Evolutionary conservation across 257 asterid genomes (phyloP).

Genomic region (Scutellaria galericulata): DNA sequence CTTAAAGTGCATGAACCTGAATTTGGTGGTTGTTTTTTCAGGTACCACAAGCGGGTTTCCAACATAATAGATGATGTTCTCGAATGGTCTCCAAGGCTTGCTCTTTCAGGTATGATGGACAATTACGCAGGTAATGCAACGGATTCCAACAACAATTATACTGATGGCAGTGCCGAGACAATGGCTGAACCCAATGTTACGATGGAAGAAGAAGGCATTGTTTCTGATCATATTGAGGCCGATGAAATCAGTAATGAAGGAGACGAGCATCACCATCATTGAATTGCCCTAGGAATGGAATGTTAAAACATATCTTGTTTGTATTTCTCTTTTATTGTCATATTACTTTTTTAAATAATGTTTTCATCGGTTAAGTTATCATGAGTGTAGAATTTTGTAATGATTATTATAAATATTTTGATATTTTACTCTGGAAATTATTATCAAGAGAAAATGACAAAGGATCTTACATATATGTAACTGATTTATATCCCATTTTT

Average conservation of each 20-base stretch:
- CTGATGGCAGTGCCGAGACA: slow-evolving; percentile 50
- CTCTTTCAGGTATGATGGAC: slow-evolving; percentile 96
- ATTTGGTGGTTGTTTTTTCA: slow-evolving; percentile 36
- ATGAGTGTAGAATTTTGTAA: slow-evolving; percentile 45
- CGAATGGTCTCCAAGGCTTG: slow-evolving; percentile 96
- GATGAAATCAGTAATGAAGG: slow-evolving; percentile 48
- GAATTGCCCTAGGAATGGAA: slow-evolving; percentile 32
- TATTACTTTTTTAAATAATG: slow-evolving; percentile 23
- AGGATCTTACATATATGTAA: background rate
- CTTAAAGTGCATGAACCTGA: background rate
- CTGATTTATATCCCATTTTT: too few relatives aligned
- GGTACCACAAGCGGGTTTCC: slow-evolving; percentile 95
- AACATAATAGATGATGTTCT: slow-evolving; percentile 96
- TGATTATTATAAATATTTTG: slow-evolving; percentile 27
- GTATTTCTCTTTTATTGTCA: slow-evolving; percentile 1
- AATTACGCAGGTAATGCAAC: slow-evolving; percentile 70
- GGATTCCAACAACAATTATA: slow-evolving; percentile 48
- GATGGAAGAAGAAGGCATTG: slow-evolving; percentile 40
- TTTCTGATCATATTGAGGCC: slow-evolving; percentile 43
- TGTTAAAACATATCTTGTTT: slow-evolving; percentile 29
- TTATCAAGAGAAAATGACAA: background rate
- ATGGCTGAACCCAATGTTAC: slow-evolving; percentile 35
- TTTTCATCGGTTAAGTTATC: slow-evolving; percentile 22
- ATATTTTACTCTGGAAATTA: slow-evolving; percentile 12
- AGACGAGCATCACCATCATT: slow-evolving; percentile 40